These are phyloP conservation scores for Yarrowia phangngaensis DNA, from an alignment of 805 yeast genomes.

Conservation along the genomic window DNA sequence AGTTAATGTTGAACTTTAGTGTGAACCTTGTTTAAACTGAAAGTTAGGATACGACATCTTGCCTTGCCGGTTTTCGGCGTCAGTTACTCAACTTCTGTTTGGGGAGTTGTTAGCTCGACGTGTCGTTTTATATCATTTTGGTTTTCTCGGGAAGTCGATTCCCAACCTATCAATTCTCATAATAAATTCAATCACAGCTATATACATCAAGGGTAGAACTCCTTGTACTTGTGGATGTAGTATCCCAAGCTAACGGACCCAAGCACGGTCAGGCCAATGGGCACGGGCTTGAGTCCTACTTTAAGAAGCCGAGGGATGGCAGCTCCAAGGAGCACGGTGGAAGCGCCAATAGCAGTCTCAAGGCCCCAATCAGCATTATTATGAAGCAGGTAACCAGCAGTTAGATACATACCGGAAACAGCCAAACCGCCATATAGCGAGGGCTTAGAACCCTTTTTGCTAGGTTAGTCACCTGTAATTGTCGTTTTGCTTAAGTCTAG, in stretches of 20 bases:
- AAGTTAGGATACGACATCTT: too few relatives aligned
- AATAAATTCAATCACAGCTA: constrained; percentile 10
- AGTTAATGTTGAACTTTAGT: constrained; percentile 7
- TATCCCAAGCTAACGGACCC: constrained; percentile 63
- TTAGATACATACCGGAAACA: constrained; percentile 39
- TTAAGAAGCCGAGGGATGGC: constrained; percentile 69
- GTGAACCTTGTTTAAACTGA: too few relatives aligned
- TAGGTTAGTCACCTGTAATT: constrained; percentile 26
- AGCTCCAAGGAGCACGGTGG: constrained; percentile 60
- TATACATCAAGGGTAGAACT: constrained; percentile 48
- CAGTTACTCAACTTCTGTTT: too few relatives aligned
- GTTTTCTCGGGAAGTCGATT: background rate
- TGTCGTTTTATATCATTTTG: too few relatives aligned
- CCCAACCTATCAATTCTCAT: background rate
- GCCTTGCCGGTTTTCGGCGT: too few relatives aligned
- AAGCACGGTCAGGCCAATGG: constrained; percentile 56
- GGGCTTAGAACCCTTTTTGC: constrained; percentile 67
- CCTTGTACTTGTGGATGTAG: constrained; percentile 69
- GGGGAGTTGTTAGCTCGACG: too few relatives aligned
- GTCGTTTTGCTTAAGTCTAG: background rate
- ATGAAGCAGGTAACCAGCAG: constrained; percentile 58
- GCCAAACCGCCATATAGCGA: constrained; percentile 68
- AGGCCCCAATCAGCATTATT: constrained; percentile 74
- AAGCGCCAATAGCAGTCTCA: constrained; percentile 73
- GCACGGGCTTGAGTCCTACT: constrained; percentile 62